Conservation (phyloP, 2,329 filamentous ascomycete species). For the Fusarium bactridioides region DNA sequence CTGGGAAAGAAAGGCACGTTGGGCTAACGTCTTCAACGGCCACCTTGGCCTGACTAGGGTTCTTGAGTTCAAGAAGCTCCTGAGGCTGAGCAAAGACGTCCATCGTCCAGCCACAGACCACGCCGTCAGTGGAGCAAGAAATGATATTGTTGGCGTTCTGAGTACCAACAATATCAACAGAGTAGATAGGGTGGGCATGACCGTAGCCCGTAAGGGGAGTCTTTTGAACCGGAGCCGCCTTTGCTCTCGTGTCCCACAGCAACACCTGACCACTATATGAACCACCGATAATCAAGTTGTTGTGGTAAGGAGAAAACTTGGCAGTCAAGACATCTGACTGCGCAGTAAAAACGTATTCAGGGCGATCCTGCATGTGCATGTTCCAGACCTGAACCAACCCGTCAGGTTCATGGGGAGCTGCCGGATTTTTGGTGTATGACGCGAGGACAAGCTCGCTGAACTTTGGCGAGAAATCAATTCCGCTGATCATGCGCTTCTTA, state of each 20-base stretch:
- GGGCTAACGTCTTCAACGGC: conserved; percentile 90
- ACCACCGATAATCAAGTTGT: conserved; percentile 93
- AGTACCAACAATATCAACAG: conserved; percentile 92
- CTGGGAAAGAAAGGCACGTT: conserved; percentile 92
- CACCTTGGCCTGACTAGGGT: conserved; percentile 80
- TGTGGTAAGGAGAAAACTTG: conserved; percentile 98
- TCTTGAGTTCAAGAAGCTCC: conserved; percentile 87
- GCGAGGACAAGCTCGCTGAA: conserved; percentile 92
- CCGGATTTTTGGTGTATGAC: conserved; percentile 96
- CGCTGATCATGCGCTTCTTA: conserved; percentile 96
- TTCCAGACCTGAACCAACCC: conserved; percentile 98
- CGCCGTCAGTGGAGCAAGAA: conserved; percentile 94
- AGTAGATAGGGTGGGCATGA: conserved; percentile 96
- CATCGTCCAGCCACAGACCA: conserved; percentile 96
- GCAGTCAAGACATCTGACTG: conserved; percentile 95
- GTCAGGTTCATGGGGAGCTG: conserved; percentile 91
- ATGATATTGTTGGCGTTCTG: conserved; percentile 99
- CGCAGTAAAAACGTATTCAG: conserved; percentile 96
- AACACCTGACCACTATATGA: conserved; percentile 97
- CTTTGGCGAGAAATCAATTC: conserved; percentile 94
- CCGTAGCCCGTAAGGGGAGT: conserved; percentile 94
- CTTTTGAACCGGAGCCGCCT: conserved; percentile 90
- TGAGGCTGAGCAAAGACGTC: conserved; percentile 98
- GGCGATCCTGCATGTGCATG: conserved; percentile 88
- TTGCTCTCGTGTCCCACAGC: conserved; percentile 94